A percentile compares a stretch with the other conserved stretches of the same genome.
phyloP scores from a whole-genome alignment of 495 filamentous ascomycete species.

The Parathielavia appendiculata region DNA sequence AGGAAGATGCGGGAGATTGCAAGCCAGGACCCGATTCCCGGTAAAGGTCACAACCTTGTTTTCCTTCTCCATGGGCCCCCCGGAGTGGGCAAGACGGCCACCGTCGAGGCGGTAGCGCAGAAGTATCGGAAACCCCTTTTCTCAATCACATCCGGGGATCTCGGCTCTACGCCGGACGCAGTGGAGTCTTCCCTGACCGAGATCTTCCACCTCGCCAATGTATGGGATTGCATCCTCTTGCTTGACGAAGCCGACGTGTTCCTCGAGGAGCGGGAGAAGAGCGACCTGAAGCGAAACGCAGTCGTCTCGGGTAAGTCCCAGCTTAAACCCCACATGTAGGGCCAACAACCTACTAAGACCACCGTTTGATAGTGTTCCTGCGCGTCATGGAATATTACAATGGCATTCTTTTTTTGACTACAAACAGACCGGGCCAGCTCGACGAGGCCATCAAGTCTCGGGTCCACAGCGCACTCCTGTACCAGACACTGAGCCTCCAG shows the following conservation, averaged over 20 bases:
- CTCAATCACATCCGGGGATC: constrained; percentile 48
- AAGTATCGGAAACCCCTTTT: constrained; percentile 48
- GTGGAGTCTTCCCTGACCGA: constrained; percentile 40
- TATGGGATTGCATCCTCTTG: constrained; percentile 26
- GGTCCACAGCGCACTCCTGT: constrained; percentile 37
- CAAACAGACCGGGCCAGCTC: constrained; percentile 36
- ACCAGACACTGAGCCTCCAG: constrained; percentile 25
- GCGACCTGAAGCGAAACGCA: constrained; percentile 69
- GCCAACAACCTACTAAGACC: background rate
- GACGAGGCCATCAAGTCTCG: constrained; percentile 37
- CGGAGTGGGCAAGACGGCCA: constrained; percentile 58
- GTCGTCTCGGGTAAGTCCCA: constrained; percentile 49
- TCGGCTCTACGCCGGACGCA: constrained; percentile 43
- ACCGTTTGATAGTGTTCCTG: constrained; percentile 38
- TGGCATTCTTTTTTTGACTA: constrained; percentile 38
- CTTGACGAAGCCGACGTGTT: constrained; percentile 4
- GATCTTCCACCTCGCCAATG: constrained; percentile 48
- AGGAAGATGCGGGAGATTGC: background rate
- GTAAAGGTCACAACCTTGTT: constrained; percentile 54
- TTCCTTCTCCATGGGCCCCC: constrained; percentile 50
- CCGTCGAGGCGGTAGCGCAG: constrained; percentile 51
- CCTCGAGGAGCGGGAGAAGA: constrained; percentile 52
- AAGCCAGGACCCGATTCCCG: constrained; percentile 52
- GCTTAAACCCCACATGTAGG: background rate
- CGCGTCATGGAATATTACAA: constrained; percentile 38